Evolutionary conservation across 495 filamentous ascomycete genomes (phyloP), one percentile per base, ranked within the genome.

Genomic region (Corynascus novoguineensis): DNA sequence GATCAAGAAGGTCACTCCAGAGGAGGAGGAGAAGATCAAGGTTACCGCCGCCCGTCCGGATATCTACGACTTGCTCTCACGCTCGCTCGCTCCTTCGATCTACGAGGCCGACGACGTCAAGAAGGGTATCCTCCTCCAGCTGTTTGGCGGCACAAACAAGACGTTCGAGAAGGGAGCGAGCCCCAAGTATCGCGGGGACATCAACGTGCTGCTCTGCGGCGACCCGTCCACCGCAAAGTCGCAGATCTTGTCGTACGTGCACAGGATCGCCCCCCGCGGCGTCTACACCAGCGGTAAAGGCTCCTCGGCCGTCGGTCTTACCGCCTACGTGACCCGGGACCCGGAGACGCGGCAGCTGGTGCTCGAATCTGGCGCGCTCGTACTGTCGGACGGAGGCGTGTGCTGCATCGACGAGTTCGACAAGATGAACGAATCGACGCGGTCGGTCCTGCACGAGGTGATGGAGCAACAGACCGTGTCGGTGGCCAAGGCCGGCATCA

Each of bases 381-480:
- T 98, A 40, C 78, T 98, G 46, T 96, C 91, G 2, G 93, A 98
- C 68, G 93, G 93, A 27, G 95, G 93, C 68, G 87, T 96, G 55
- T 98, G 93, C 78, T 98, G 93, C 68, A 98, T 98, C 70, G 93
- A 98, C 64, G 93, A 98, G 70, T 98, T 98, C 62, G 93, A 98
- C 77, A 98, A 98, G 72, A 98, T 98, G 93, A 91, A 87, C 51
- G 93, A 98, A 53, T 83, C 91, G 24, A 97, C 95, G 0, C 86
- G 93, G 32, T 96, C 92, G 4, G 93, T 97, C 10, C 80, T 98
- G 32, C 93, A 98, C 78, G 93, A 98, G 83, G 93, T 98, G 17
- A 98, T 98, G 93, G 93, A 98, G 68, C 93, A 98, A 72, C 93
- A 98, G 75, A 98, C 93, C 1, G 92, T 98, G 12, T 97, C 95